Base-by-base conservation (phyloP, 2,329 filamentous ascomycete species). In the Camptophora hylomeconis region DNA sequence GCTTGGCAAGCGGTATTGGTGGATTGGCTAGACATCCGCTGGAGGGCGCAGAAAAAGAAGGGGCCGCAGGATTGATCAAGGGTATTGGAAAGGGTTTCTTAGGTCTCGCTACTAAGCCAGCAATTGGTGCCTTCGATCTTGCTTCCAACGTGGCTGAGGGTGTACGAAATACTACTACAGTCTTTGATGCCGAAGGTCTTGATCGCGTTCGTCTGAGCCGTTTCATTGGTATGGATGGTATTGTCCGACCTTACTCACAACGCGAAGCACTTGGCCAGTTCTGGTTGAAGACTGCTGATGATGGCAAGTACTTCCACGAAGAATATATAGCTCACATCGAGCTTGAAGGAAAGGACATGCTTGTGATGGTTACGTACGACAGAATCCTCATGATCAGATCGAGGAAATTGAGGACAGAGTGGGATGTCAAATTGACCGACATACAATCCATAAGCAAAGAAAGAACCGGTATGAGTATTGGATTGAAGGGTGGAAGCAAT, bases 201-300 rank as follows among this genome's bases (percentile, higher is more conserved):
- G 92, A 98, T 45, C 83, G 89, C 26, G 84, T 93, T 14, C 81
- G 89, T n/a, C 69, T 92, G 28, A 80, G 86, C 5, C 80, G 89
- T 11, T 94, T 92, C 59, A 83, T 98, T 36, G 81, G 83, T 10
- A 72, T 76, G 22, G 87, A 98, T 51, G 89, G 89, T 21, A 81
- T 98, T 36, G 86, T 98, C 18, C 78, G 87, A 3, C 86, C 89
- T 0, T 98, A 93, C 63, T 86, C 77, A 32, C 81, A 92, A 50
- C 81, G 89, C 25, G 89, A 98, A 62, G 86, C 89, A 0, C 73
- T 98, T 3, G 89, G 89, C 1, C 89, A 98, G 53, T 94, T 83
- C 63, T 98, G 89, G 92, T 75, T 98, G 40, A 98, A 98, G 66
- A 92, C 93, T 35, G 75, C 92, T 7, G 89, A 98, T 57, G 89